Evolutionary conservation across 768 basidiomycete genomes (phyloP), one percentile per base, ranked within the genome.

Genomic region (Kwoniella pini): DNA sequence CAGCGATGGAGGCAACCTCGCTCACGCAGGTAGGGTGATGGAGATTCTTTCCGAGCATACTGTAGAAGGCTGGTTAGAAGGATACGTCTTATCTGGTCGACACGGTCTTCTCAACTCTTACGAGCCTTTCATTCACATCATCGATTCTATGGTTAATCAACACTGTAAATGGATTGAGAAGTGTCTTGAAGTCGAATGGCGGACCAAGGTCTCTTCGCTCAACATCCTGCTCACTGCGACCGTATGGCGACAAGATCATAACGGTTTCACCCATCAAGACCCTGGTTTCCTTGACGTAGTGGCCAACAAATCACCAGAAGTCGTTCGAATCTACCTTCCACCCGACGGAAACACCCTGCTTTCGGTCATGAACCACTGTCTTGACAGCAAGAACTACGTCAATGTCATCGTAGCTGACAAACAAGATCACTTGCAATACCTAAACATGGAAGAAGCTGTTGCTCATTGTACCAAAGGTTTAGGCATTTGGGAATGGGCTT

Each of bases 81-180:
- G 92, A 2, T 94, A 94, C 79, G 90, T 90, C 6, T 84, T 95
- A 39, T 93, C 92, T 0, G 92, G 92, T 7, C 73, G 80, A 36
- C 73, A 76, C 0, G 90, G 85, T 17, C 81, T 93, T 42, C 90
- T 94, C 84, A 90, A 91, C 13, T 86, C 85, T 38, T 93, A 95
- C 77, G 91, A 95, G 72, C 88, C 90, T 0, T 70, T 93, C 77
- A 78, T 93, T 30, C 87, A 88, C 62, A 93, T 90, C 17, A 91
- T 92, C 89, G 86, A 74, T 48, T 72, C 72, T n/a, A 68, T 66
- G 68, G 67, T 68, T 55, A 68, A 68, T 55, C 71, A 77, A 58
- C 92, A 92, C 76, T 82, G 85, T 80, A 93, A 94, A 78, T 94
- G 94, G 79, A 77, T 83, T 50, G 93, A 94, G 80, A 89, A 91